Conservation (phyloP, 306 rosid species). For the Vigna unguiculata region DNA sequence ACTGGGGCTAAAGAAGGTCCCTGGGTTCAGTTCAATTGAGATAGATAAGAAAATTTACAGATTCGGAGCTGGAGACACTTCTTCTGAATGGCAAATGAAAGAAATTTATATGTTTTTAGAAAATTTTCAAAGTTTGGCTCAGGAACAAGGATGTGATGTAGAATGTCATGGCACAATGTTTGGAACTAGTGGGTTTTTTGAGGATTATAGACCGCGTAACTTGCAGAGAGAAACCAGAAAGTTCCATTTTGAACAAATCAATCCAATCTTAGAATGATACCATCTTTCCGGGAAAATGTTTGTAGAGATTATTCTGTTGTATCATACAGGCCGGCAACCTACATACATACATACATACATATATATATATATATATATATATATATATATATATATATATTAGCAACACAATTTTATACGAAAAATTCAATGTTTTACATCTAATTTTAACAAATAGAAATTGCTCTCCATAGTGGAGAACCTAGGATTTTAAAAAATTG, state of each 20-base stretch:
- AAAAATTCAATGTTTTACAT: no score
- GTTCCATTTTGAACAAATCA: slow-evolving; percentile 33
- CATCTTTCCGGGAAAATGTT: background rate
- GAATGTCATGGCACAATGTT: slow-evolving; percentile 41
- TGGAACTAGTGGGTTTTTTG: slow-evolving; percentile 33
- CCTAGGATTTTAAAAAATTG: no score
- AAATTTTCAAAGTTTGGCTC: slow-evolving; percentile 58
- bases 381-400: no score
- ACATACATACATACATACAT: no score
- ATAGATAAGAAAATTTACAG: slow-evolving; percentile 66
- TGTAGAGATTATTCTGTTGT: background rate
- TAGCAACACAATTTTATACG: no score
- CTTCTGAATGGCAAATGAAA: slow-evolving; percentile 59
- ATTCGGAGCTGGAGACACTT: slow-evolving; percentile 78
- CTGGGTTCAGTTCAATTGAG: slow-evolving; percentile 83
- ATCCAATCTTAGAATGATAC: slow-evolving; percentile 30
- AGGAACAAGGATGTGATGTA: slow-evolving; percentile 55
- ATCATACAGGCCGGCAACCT: background rate
- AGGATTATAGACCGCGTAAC: slow-evolving; percentile 30
- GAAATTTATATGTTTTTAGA: slow-evolving; percentile 55
- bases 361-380: no score
- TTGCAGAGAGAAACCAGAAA: slow-evolving; percentile 36
- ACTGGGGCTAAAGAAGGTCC: slow-evolving; percentile 79
- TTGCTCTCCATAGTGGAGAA: no score
- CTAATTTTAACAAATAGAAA: no score